Base-by-base conservation (phyloP, 208 protist species). In the Strigomonas galati region DNA sequence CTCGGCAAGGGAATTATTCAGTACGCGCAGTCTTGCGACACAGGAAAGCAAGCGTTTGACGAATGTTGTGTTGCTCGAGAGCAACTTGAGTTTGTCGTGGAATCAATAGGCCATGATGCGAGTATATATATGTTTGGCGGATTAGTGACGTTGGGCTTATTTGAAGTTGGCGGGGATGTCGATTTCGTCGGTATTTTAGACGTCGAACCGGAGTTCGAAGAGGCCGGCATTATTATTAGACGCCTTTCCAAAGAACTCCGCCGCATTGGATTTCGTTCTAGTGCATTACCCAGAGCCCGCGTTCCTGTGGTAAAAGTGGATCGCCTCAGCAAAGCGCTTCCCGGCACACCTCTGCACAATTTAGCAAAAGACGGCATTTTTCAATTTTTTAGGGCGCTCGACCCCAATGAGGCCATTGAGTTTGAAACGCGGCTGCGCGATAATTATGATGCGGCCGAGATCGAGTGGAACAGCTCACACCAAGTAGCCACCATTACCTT, bases 171-270 rank as follows among this genome's bases (percentile, higher is more conserved):
- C 35, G 91, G 91, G 21, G 91, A 96, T 57, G 81, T 90, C 14
- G 91, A 96, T 71, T 94, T 96, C 81, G 87, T 92, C 19, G 87
- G 84, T 19, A 87, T 96, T 53, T 68, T 80, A 17, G 91, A 96
- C 63, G 72, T 94, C 35, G 88, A 96, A 64, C 88, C 91, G 51
- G 79, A 78, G 21, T 74, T 88, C 76, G 81, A 83, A 21, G 88
- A 96, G 54, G 74, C 88, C 31, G 79, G 81, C 17, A 83, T 87
- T 46, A 92, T 96, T 69, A 75, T 94, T 3, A 71, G 64, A 19
- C 78, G 83, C 23, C 60, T 85, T 17, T 79, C 84, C 19, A 64
- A 85, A 49, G 86, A 91, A 58, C 68, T 96, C 48, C 81, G 87
- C 6, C 80, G 87, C 10, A 69, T 94, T 21, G 91, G 91, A 19